These are phyloP conservation scores for Globisporangium middletonii DNA, from an alignment of 352 stramenopile genomes.

Conservation along the genomic window DNA sequence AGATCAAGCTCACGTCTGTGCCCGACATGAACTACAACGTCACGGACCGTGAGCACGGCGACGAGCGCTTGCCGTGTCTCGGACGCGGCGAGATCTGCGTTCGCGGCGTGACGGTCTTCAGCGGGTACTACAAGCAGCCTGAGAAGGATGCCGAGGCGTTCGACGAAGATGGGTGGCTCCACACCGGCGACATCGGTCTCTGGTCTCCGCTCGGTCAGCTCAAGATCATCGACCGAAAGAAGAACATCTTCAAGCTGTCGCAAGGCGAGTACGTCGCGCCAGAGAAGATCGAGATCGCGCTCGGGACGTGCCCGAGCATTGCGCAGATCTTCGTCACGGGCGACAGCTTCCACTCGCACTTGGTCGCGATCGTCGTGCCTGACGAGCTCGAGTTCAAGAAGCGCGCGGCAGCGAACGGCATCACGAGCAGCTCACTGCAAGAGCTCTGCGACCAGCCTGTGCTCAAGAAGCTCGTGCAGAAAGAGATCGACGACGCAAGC, in stretches of 20 bases:
- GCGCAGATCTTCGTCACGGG: slow-evolving; percentile 95
- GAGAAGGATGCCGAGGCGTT: slow-evolving; percentile 91
- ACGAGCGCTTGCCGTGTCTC: slow-evolving; percentile 30
- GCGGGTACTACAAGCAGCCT: slow-evolving; percentile 94
- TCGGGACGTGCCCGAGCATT: slow-evolving; percentile 87
- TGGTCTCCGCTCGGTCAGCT: slow-evolving; percentile 92
- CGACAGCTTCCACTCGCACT: slow-evolving; percentile 92
- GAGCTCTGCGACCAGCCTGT: slow-evolving; percentile 49
- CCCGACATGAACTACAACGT: slow-evolving; percentile 96
- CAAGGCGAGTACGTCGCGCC: slow-evolving; percentile 96
- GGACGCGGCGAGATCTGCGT: slow-evolving; percentile 63
- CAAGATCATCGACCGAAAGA: slow-evolving; percentile 89
- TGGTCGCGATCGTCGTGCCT: slow-evolving; percentile 93
- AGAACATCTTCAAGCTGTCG: slow-evolving; percentile 94
- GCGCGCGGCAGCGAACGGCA: slow-evolving; percentile 28
- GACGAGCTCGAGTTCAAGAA: slow-evolving; percentile 38
- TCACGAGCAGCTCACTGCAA: slow-evolving; percentile 23
- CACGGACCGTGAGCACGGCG: slow-evolving; percentile 53
- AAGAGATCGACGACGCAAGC: slow-evolving; percentile 51
- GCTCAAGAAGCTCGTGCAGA: slow-evolving; percentile 32
- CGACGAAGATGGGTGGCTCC: slow-evolving; percentile 92
- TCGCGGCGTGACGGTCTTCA: slow-evolving; percentile 81
- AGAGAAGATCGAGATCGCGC: slow-evolving; percentile 96
- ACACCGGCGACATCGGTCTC: slow-evolving; percentile 94
- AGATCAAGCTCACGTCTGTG: slow-evolving; percentile 95